Conservation (phyloP, 768 basidiomycete genomes). For the Mycena albidolilacea region DNA sequence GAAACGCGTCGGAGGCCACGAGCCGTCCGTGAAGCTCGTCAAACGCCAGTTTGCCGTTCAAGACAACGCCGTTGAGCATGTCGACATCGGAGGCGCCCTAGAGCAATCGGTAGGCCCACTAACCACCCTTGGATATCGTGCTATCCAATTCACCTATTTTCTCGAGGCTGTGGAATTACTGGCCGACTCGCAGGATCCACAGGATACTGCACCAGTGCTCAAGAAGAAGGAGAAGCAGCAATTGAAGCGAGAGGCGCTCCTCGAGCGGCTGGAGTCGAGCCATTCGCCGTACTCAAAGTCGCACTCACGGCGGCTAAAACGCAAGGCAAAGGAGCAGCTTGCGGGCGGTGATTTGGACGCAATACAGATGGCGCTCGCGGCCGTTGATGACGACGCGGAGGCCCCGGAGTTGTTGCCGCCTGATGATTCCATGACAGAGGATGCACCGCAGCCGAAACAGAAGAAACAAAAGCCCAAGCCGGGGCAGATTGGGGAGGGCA, state of each 20-base stretch:
- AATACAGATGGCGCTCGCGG: slow-evolving; percentile 68
- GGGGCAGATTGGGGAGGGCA: slow-evolving; percentile 80
- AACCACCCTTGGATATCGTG: slow-evolving; percentile 3
- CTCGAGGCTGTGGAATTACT: slow-evolving; percentile 63
- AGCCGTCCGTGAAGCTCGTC: slow-evolving; percentile 63
- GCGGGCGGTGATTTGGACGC: slow-evolving; percentile 59
- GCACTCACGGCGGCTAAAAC: slow-evolving; percentile 78
- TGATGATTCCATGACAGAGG: slow-evolving; percentile 38
- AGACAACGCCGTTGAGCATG: slow-evolving; percentile 62
- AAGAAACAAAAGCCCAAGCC: slow-evolving; percentile 48
- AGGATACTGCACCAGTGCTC: slow-evolving; percentile 41
- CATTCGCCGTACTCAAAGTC: slow-evolving; percentile 78
- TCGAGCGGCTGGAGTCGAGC: slow-evolving; percentile 72
- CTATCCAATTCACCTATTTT: slow-evolving; percentile 27
- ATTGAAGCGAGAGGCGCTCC: slow-evolving; percentile 76
- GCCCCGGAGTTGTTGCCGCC: slow-evolving; percentile 26
- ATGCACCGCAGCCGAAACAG: slow-evolving; percentile 42
- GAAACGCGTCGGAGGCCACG: slow-evolving; percentile 62
- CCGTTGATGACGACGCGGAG: slow-evolving; percentile 58
- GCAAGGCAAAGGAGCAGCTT: slow-evolving; percentile 75
- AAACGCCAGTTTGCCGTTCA: slow-evolving; percentile 67
- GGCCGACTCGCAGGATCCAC: slow-evolving; percentile 45
- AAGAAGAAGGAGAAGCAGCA: slow-evolving; percentile 79
- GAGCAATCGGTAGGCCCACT: slow-evolving; percentile 58
- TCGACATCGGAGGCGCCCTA: slow-evolving; percentile 60